Evolutionary conservation across 495 filamentous ascomycete genomes (phyloP), one percentile per base, ranked within the genome.

Genomic region (Penicillium alfredii): DNA sequence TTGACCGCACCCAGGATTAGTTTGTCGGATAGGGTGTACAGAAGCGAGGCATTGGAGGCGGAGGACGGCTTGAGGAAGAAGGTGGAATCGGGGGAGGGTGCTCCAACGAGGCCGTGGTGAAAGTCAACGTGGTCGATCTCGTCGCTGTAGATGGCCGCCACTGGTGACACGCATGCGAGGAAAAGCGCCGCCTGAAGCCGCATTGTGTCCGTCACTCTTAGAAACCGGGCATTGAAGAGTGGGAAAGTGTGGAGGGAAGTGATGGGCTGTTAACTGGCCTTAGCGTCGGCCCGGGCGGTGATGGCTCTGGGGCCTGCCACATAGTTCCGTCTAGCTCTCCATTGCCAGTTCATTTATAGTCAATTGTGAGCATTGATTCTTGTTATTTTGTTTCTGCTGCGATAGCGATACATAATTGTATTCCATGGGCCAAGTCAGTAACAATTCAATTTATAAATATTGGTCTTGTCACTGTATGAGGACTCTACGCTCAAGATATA

Each of bases 111-210:
- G 34, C 84, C 77, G 65, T 90, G 80, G 64, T 97, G 93, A 71
- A 84, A 97, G 66, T 99, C 92, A 58, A 88, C 75, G 53, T 86
- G 77, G 66, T 81, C 86, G 53, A 94, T 88, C 55, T 97, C 92
- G 53, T 99, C 92, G 33, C 74, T 68, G 67, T 83, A 94, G 44
- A 97, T 81, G 49, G 87, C 89, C 39, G 47, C 40, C 42, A 53
- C 51, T 25, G 61, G 59, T 30, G 63, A 57, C 43, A 61, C 42
- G 53, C 61, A 66, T 43, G 55, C 63, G 41, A 65, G 36, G 30
- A 65, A 45, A 33, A 69, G 55, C 41, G 60, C 59, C 55, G 57
- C 64, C 52, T 68, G 58, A 35, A 69, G 58, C 62, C 68, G 49
- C 68, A 72, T 72, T 40, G 37, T 67, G 47, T 52, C 52, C 37